Evolutionary conservation across 352 stramenopile genomes (phyloP), one percentile per base, ranked within the genome.

Genomic region (Blastocystis sp.): DNA sequence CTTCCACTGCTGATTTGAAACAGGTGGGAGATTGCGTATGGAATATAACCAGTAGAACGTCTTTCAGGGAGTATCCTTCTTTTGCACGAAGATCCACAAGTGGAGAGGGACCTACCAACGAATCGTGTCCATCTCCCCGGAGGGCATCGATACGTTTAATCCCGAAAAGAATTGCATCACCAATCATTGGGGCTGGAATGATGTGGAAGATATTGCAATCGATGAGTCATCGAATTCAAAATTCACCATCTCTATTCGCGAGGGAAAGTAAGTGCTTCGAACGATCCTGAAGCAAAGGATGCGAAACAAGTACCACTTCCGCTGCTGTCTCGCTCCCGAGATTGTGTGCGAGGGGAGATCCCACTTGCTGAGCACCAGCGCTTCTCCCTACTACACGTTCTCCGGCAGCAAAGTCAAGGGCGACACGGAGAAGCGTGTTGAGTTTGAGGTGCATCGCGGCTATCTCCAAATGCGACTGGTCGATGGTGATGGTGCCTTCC

Each of bases 21-120:
- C 6, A 17, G 6, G 48, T 57, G 14, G 48, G 0, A 0, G 0
- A 57, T 57, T 7, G 6, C 48, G 48, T 57, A 14, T 7, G 14
- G 48, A 7, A 17, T 7, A 57, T 57, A 17, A 7, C 48, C 6
- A 17, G 48, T 84, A 84, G 74, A 84, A 69, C 70, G 9, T 40
- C 4, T 84, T 65, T 10, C 28, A 28, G 54, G 71, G 74, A 52
- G 52, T 84, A 6, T 84, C 74, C 19, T 84, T 69, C 28, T 68
- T 68, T 7, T 84, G 74, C 48, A 62, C n/a, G 28, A 84, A 84
- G 61, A 28, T 84, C 7, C 54, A 54, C 28, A 84, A 84, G 21
- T 84, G 74, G 74, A 68, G 66, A 69, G 74, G 74, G 0, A 68
- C 6, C n/a, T 84, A 84, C 52, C 19, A 28, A 24, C 74, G 74